Conservation (phyloP, 345 rosid species). For the Camelina neglecta region DNA sequence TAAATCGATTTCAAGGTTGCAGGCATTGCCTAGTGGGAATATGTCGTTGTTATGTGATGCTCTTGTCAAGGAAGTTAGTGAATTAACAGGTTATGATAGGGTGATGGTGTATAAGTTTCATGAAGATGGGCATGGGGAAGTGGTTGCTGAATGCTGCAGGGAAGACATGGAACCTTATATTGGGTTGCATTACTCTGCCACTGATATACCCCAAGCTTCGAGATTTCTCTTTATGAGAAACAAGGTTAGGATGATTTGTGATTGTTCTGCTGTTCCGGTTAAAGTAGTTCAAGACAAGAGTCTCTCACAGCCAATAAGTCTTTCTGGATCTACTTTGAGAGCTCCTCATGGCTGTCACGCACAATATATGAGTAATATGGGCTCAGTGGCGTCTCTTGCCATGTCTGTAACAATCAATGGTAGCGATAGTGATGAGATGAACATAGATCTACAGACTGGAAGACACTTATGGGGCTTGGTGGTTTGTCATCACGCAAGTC, state of each 20-base stretch:
- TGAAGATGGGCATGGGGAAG: slow-evolving; percentile 94
- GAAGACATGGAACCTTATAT: slow-evolving; percentile 70
- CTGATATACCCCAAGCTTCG: slow-evolving; percentile 91
- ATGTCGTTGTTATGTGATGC: slow-evolving; percentile 64
- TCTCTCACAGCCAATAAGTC: slow-evolving; percentile 69
- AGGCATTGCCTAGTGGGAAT: slow-evolving; percentile 70
- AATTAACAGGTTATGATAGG: slow-evolving; percentile 80
- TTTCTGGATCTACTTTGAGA: slow-evolving; percentile 77
- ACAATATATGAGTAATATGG: slow-evolving; percentile 87
- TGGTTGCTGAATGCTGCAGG: slow-evolving; percentile 65
- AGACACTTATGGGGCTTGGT: slow-evolving; percentile 85
- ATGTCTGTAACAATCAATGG: slow-evolving; percentile 83
- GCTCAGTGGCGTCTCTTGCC: slow-evolving; percentile 79
- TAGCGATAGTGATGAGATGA: slow-evolving; percentile 50
- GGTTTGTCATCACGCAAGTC: slow-evolving; percentile 85
- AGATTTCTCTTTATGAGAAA: slow-evolving; percentile 83
- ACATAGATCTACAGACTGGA: slow-evolving; percentile 52
- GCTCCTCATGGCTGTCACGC: slow-evolving; percentile 91
- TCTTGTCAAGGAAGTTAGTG: slow-evolving; percentile 76
- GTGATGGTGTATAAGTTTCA: slow-evolving; percentile 89
- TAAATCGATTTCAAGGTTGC: slow-evolving; percentile 81
- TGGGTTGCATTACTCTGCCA: slow-evolving; percentile 86
- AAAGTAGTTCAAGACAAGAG: slow-evolving; percentile 70
- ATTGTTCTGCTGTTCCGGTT: slow-evolving; percentile 65
- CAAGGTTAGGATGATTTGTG: slow-evolving; percentile 88